Evolutionary conservation across 176 grass and related monocot species (phyloP).

Genomic region (Otatea glauca): DNA sequence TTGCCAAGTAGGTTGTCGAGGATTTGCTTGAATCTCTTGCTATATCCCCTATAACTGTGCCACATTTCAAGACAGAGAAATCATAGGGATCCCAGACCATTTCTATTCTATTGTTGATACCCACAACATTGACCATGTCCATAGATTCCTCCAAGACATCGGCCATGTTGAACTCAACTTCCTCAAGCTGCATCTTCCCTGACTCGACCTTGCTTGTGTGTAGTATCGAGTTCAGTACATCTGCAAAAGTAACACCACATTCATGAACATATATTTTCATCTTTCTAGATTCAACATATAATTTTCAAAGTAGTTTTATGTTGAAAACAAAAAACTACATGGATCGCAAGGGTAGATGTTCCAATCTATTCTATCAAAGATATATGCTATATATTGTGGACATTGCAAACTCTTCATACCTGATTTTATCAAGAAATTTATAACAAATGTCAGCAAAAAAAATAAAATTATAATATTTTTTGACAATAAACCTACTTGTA

Average conservation of each 20-base stretch:
- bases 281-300: not conserved
- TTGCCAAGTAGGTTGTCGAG: slow-evolving; percentile 87
- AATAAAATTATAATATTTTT: no score
- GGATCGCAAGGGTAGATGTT: no score
- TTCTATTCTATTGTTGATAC: slow-evolving; percentile 57
- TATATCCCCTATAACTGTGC: slow-evolving; percentile 52
- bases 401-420: no score
- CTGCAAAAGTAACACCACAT: slow-evolving; percentile 42
- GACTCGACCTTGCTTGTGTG: slow-evolving; percentile 83
- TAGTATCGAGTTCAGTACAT: slow-evolving; percentile 74
- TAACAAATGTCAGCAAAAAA: not conserved
- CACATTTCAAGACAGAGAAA: slow-evolving; percentile 56
- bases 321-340: not conserved
- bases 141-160: slow-evolving; percentile 77
- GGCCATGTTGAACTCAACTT: slow-evolving; percentile 64
- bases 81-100: slow-evolving; percentile 89
- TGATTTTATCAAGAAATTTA: not conserved
- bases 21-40: slow-evolving; percentile 65
- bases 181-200: slow-evolving; percentile 76
- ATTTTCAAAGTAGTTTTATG: not conserved
- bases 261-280: not conserved
- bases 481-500: no score
- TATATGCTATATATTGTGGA: no score
- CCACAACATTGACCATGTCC: slow-evolving; percentile 61
- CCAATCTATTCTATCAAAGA: no score